These are phyloP conservation scores for Fusarium sp. DNA, from an alignment of 2,329 filamentous ascomycete genomes.

Conservation along the genomic window DNA sequence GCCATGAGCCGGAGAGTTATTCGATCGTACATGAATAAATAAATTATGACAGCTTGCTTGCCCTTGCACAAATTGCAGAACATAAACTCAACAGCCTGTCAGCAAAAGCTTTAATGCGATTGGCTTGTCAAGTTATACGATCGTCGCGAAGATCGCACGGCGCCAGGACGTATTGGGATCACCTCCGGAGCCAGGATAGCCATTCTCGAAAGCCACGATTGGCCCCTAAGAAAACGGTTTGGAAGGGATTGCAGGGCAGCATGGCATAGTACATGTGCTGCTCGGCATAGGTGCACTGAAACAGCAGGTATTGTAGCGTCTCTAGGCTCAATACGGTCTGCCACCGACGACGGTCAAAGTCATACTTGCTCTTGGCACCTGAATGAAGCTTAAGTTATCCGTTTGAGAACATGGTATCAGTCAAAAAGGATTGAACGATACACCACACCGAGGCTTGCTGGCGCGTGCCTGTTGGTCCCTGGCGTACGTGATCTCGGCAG, in stretches of 20 bases:
- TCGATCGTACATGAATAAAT: neutral
- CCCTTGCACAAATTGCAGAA: conserved; percentile 9
- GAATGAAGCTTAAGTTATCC: conserved; percentile 25
- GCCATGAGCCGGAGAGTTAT: conserved; percentile 1
- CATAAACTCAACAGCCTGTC: conserved; percentile 30
- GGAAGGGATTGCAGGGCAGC: conserved; percentile 12
- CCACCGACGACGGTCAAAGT: conserved; percentile 28
- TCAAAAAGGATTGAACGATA: conserved; percentile 3
- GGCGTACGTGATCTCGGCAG: conserved; percentile 33
- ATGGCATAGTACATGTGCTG: conserved; percentile 16
- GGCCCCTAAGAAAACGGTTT: conserved; percentile 25
- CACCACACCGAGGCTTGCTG: conserved; percentile 26
- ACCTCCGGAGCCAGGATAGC: conserved; percentile 32
- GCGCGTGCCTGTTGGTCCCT: conserved; percentile 27
- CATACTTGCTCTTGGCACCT: conserved; percentile 28
- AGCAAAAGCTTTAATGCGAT: conserved; percentile 45
- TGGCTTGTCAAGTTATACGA: conserved; percentile 44
- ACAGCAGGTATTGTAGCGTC: conserved; percentile 31
- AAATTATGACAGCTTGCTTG: conserved; percentile 2
- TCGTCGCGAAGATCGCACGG: conserved; percentile 40
- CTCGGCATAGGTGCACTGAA: conserved; percentile 24
- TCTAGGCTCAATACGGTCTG: conserved; percentile 24
- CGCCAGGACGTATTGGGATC: conserved; percentile 39
- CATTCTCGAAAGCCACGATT: conserved; percentile 28
- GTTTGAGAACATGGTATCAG: conserved; percentile 9